Percentiles rank a stretch among this genome's conserved stretches.
Evolutionary conservation across 225 moss, liverwort and hornwort species (phyloP).

Genomic region (Asterella californica): DNA sequence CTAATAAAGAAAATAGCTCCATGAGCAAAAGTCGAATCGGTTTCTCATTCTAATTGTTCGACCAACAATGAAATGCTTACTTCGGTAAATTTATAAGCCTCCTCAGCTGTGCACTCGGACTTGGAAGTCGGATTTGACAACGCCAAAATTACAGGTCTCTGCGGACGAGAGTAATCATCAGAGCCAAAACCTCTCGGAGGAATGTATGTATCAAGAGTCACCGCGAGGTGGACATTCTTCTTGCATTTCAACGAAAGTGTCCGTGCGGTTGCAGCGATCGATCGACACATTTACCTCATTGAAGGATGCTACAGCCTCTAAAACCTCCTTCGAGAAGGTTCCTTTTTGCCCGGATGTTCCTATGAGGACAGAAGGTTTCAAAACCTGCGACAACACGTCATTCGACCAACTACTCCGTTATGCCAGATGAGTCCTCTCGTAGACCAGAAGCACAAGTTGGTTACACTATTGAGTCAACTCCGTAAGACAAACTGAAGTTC

Average conservation of each 20-base stretch:
- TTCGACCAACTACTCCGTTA: background rate
- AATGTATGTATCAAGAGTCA: too few relatives aligned
- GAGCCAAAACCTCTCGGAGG: too few relatives aligned
- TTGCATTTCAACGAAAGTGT: too few relatives aligned
- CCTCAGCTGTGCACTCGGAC: constrained; percentile 77
- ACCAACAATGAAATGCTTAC: constrained; percentile 36
- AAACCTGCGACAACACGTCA: constrained; percentile 24
- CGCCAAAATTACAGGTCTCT: constrained; percentile 76
- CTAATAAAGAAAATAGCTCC: too few relatives aligned
- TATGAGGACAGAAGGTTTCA: constrained; percentile 62
- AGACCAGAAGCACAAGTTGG: too few relatives aligned
- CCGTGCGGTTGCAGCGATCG: background rate
- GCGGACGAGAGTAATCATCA: constrained; percentile 13
- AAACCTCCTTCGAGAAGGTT: constrained; percentile 57
- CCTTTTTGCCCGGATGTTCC: constrained; percentile 63
- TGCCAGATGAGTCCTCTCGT: background rate
- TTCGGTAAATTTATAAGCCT: constrained; percentile 63
- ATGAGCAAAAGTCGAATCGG: too few relatives aligned
- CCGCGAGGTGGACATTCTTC: too few relatives aligned
- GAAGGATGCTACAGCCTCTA: constrained; percentile 61
- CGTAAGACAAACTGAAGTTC: too few relatives aligned
- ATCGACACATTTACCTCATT: constrained; percentile 39
- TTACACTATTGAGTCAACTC: too few relatives aligned
- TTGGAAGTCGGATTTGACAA: constrained; percentile 81
- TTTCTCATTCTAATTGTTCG: too few relatives aligned